These are phyloP conservation scores for Brasenia schreberi DNA, from an alignment of 164 flowering plant species.

Conservation along the genomic window DNA sequence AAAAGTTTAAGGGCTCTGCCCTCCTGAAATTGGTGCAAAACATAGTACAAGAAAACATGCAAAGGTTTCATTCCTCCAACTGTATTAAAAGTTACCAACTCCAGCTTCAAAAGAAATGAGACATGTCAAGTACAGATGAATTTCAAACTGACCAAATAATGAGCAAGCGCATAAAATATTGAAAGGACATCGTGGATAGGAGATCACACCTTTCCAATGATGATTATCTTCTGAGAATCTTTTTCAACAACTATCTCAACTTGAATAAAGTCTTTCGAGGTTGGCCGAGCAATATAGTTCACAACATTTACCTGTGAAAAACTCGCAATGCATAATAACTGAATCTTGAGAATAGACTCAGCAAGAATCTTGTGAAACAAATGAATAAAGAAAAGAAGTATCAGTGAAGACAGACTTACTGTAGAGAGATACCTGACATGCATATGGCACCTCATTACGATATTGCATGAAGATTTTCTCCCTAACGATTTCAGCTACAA, in stretches of 20 bases:
- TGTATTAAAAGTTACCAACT: not conserved
- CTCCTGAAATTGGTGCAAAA: slow-evolving; percentile 31
- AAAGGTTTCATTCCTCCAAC: too few species aligned
- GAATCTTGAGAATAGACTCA: not conserved
- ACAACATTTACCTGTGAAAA: slow-evolving; percentile 75
- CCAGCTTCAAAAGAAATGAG: not conserved
- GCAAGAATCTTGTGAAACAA: not conserved
- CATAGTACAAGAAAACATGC: not conserved
- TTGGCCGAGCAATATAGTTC: slow-evolving; percentile 73
- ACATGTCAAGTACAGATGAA: not conserved
- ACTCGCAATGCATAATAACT: not conserved
- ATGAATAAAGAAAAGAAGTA: not conserved
- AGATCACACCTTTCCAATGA: slow-evolving; percentile 76
- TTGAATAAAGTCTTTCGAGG: slow-evolving; percentile 84
- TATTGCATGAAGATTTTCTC: slow-evolving; percentile 96
- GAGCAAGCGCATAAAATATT: not conserved
- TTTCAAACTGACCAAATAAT: too few species aligned
- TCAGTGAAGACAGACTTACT: not conserved
- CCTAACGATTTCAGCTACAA: slow-evolving; percentile 85
- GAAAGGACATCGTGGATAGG: not conserved
- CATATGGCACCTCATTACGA: slow-evolving; percentile 90
- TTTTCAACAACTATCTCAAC: slow-evolving; percentile 90
- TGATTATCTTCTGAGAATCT: slow-evolving; percentile 82
- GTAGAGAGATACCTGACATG: slow-evolving; percentile 64
- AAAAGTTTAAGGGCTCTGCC: slow-evolving; percentile 80